These are phyloP conservation scores for Podospora appendiculata DNA, from an alignment of 495 filamentous ascomycete species.

Conservation along the genomic window DNA sequence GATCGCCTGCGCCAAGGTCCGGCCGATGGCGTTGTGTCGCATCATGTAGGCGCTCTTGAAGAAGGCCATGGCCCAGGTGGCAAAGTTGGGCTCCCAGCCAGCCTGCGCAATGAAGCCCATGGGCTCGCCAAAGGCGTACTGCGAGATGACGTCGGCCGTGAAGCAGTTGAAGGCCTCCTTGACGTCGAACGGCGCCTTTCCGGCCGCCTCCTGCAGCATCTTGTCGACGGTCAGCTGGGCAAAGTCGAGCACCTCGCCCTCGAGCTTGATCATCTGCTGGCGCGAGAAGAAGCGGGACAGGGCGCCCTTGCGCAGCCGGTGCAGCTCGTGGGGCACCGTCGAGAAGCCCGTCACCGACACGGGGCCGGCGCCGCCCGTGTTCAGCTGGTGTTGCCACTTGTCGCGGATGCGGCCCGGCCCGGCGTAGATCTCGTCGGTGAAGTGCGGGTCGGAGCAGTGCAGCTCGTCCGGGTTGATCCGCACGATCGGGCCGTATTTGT, in stretches of 20 bases:
- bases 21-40: slow-evolving; percentile 8
- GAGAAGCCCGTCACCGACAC: slow-evolving; percentile 30
- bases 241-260: slow-evolving; percentile 23
- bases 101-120: slow-evolving; percentile 21
- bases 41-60: slow-evolving; percentile 26
- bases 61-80: slow-evolving; percentile 16
- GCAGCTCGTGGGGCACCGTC: slow-evolving; percentile 39
- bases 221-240: slow-evolving; percentile 8
- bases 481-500: slow-evolving; percentile 33
- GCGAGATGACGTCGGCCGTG: slow-evolving; percentile 20
- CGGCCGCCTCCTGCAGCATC: neutral
- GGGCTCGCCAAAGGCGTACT: slow-evolving; percentile 21
- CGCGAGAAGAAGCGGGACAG: slow-evolving; percentile 39
- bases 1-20: slow-evolving; percentile 8
- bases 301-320: slow-evolving; percentile 29
- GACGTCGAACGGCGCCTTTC: slow-evolving; percentile 10
- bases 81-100: slow-evolving; percentile 18
- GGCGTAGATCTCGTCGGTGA: slow-evolving; percentile 28
- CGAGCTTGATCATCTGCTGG: slow-evolving; percentile 21
- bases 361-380: slow-evolving; percentile 10
- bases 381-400: slow-evolving; percentile 19
- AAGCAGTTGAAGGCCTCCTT: slow-evolving; percentile 22
- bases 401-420: slow-evolving; percentile 17
- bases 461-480: slow-evolving; percentile 30
- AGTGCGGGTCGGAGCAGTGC: slow-evolving; percentile 20